Evolutionary conservation across 2,329 filamentous ascomycete species (phyloP).

Genomic region (Alternaria angustiovoidea): DNA sequence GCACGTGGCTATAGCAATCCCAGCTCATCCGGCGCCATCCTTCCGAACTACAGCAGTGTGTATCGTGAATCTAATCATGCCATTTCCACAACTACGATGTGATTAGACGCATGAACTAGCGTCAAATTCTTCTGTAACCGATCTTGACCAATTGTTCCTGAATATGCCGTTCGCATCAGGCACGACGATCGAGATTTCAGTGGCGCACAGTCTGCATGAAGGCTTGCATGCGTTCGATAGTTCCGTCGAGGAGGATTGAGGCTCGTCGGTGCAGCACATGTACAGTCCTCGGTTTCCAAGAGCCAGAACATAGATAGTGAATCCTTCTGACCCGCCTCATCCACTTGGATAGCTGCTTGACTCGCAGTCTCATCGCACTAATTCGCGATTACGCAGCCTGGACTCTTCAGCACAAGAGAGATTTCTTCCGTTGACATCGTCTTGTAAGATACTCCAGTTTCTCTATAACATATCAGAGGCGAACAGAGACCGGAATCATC

Average conservation of each 20-base stretch:
- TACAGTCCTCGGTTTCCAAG: not conserved
- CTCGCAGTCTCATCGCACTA: constrained; percentile 1
- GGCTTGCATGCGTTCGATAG: not conserved
- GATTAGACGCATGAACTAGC: not conserved
- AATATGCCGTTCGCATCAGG: not conserved
- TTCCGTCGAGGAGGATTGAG: not conserved
- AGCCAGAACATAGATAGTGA: constrained; percentile 13
- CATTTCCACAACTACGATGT: constrained; percentile 7
- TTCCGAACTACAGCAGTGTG: not conserved
- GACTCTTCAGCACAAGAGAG: not conserved
- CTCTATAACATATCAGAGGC: not conserved
- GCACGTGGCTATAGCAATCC: constrained; percentile 7
- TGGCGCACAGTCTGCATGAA: constrained; percentile 4
- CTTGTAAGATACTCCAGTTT: not conserved
- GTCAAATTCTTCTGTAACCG: not conserved
- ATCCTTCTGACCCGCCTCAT: constrained; percentile 6
- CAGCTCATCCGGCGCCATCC: constrained; percentile 5
- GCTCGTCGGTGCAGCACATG: not conserved
- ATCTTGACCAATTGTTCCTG: constrained; percentile 2
- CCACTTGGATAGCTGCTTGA: constrained; percentile 6
- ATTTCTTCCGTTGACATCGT: not conserved
- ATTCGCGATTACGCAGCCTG: not conserved
- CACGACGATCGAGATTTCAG: not conserved
- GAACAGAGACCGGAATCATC: not conserved
- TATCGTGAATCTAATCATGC: not conserved